Evolutionary conservation across 495 filamentous ascomycete species (phyloP), one percentile per base, ranked within the genome.

Genomic region (Cercophora scortea): DNA sequence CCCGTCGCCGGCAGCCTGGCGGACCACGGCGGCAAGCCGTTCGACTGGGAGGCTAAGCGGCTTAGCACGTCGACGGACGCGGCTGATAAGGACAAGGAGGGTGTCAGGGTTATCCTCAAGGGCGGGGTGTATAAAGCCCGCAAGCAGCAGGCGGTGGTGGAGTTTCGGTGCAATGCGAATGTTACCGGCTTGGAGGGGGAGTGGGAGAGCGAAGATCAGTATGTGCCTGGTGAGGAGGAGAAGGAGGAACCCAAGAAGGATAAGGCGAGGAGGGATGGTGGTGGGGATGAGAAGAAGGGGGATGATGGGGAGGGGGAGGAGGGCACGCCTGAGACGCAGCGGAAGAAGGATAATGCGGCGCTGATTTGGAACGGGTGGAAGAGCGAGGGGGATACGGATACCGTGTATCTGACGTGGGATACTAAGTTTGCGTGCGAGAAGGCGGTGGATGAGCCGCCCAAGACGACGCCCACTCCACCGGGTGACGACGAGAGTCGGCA

Each of bases 361-460:
- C 69, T 96, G 47, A 68, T 82, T 44, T 92, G 87, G 66, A 72
- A 86, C 49, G 79, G 82, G 53, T 96, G 92, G 64, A 71, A 78
- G 49, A 77, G 69, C 5, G 67, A 73, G 13, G 69, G 68, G 1
- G 66, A 74, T 10, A 50, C 61, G 18, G 73, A 79, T 44, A 70
- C 86, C 13, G 64, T 98, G 50, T 77, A 76, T 48, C 64, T 98
- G 61, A 79, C 84, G 53, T 98, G 93, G 93, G 69, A 71, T 55
- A 96, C 93, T 11, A 87, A 89, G 61, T 83, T 87, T 62, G 92
- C 86, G 0, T 98, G 93, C 68, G 83, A 90, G 8, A 49, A 44
- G 55, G 64, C 70, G 32, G 71, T 68, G 6, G 75, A 74, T n/a
- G 73, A 52, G 41, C 25, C 25, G 25, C 25, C 25, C 2, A 25